Conservation (phyloP, 176 grass and related monocot species). For the Microstegium vimineum region DNA sequence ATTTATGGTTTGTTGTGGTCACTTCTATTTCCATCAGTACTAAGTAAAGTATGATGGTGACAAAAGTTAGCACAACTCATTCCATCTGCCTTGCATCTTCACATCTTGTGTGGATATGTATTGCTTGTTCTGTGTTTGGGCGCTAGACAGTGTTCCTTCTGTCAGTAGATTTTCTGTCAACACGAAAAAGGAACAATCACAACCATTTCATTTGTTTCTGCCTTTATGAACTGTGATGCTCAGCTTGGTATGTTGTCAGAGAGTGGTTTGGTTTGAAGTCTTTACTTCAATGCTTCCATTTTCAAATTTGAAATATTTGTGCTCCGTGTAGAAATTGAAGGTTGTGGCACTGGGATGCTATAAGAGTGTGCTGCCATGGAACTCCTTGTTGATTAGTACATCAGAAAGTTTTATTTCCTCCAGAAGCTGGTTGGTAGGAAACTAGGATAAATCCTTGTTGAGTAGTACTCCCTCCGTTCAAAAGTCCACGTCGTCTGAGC, state of each 20-base stretch:
- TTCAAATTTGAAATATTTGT: background rate
- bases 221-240: background rate
- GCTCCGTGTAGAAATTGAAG: background rate
- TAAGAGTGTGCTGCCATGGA: background rate
- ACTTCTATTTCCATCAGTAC: background rate
- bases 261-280: too few relatives aligned
- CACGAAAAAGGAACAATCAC: background rate
- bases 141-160: background rate
- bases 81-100: background rate
- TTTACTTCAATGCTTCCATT: too few relatives aligned
- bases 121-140: background rate
- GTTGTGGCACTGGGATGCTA: background rate
- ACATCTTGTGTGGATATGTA: background rate
- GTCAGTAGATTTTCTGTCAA: background rate
- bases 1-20: slow-evolving; percentile 3
- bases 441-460: background rate
- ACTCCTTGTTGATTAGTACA: too few relatives aligned
- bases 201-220: slow-evolving; percentile 6
- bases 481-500: too few relatives aligned
- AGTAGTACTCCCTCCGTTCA: too few relatives aligned
- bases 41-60: background rate
- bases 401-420: background rate
- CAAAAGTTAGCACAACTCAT: background rate
- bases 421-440: background rate
- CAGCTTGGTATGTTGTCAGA: background rate